Base-by-base conservation (phyloP, 768 basidiomycete genomes). In the Astraeus odoratus region DNA sequence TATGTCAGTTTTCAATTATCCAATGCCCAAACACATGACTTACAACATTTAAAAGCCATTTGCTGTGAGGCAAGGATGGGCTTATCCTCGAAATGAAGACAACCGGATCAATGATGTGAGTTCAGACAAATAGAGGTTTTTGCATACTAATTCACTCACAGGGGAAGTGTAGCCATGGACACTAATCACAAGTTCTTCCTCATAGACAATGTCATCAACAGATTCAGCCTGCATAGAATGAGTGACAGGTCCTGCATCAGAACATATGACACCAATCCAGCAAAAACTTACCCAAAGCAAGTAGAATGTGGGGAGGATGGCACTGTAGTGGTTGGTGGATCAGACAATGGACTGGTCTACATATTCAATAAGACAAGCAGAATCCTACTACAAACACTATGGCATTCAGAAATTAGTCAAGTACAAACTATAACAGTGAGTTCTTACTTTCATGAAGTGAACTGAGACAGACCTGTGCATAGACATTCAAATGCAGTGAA, bases 221-320 rank as follows among this genome's bases (percentile, higher is more conserved):
- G 44, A n/a, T n/a, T n/a, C n/a, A n/a, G n/a, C n/a, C n/a, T n/a
- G n/a, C n/a, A n/a, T n/a, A n/a, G n/a, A n/a, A n/a, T n/a, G n/a
- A n/a, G n/a, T n/a, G n/a, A n/a, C n/a, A n/a, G n/a, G n/a, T n/a
- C n/a, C n/a, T n/a, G n/a, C n/a, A n/a, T n/a, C n/a, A n/a, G n/a
- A n/a, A n/a, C n/a, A n/a, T n/a, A n/a, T n/a, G n/a, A n/a, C 10
- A 45, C 33, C 15, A 45, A 41, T 29, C 35, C 43, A 22, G 6
- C 8, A 4, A 45, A 36, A 8, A 36, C 43, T 10, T 49, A 49
- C 40, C 48, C 39, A 13, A 49, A 49, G 29, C 48, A 49, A 35
- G 48, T 49, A 6, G 22, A 12, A 2, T 49, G 44, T 22, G 20
- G 6, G 1, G 39, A 40, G n/a, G n/a, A 41, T 10, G 44, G 27